These are phyloP conservation scores for Poterioochromonas sp. DNA, from an alignment of 352 stramenopile genomes.

Conservation along the genomic window DNA sequence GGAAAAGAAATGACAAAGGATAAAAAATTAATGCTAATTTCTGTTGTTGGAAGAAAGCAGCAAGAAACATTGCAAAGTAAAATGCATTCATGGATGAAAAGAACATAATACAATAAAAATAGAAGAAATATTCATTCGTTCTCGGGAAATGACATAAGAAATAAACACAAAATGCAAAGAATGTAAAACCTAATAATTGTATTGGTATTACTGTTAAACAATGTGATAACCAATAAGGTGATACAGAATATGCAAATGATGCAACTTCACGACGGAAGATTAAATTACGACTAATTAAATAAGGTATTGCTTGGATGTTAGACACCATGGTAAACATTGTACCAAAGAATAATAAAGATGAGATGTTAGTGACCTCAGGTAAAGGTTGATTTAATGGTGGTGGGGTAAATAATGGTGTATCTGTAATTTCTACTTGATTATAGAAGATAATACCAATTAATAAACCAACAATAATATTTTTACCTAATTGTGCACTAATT, in stretches of 20 bases:
- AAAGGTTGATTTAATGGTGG: neutral
- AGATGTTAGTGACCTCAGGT: slow-evolving; percentile 26
- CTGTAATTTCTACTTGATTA: neutral
- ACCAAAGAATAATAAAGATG: slow-evolving; percentile 40
- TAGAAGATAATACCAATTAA: slow-evolving; percentile 11
- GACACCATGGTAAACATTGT: slow-evolving; percentile 38
- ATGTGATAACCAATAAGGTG: slow-evolving; percentile 36
- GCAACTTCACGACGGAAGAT: slow-evolving; percentile 36
- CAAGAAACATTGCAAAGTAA: slow-evolving; percentile 32
- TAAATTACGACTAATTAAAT: slow-evolving; percentile 27
- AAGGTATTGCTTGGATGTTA: slow-evolving; percentile 38
- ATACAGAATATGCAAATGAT: slow-evolving; percentile 36
- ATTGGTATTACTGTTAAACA: slow-evolving; percentile 32
- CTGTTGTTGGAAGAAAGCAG: neutral
- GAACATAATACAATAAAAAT: slow-evolving; percentile 33
- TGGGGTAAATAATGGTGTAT: neutral
- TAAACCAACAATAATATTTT: slow-evolving; percentile 3
- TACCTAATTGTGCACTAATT: neutral
- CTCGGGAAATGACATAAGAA: slow-evolving; percentile 29
- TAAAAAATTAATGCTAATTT: neutral
- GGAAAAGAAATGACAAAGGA: slow-evolving; percentile 1
- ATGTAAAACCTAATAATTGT: slow-evolving; percentile 25
- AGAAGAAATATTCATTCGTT: slow-evolving; percentile 26
- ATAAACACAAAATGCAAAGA: slow-evolving; percentile 37
- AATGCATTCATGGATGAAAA: slow-evolving; percentile 34